Percentiles rank a stretch among this genome's conserved stretches.
phyloP scores from a whole-genome alignment of 257 asterid species.

The Solanum pennellii region DNA sequence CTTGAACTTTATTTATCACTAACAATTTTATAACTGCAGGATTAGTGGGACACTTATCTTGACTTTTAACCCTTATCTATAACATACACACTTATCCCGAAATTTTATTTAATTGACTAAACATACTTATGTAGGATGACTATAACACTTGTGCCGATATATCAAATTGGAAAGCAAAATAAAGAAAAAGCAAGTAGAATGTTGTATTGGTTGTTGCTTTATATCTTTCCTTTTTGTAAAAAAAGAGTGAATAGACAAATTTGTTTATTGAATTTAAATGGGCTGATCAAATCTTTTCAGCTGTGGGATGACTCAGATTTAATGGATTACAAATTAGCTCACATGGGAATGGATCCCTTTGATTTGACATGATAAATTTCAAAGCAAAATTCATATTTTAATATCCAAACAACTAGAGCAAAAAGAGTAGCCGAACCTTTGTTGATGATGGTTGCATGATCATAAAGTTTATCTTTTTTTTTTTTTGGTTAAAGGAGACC shows the following conservation, averaged over 20 bases:
- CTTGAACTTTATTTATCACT: neutral
- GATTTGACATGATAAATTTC: conserved; percentile 1
- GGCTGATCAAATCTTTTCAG: neutral
- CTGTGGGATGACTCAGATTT: neutral
- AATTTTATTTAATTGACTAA: neutral
- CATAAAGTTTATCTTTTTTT: neutral
- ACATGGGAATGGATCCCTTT: conserved; percentile 19
- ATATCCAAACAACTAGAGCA: neutral
- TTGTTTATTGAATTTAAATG: neutral
- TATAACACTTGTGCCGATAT: neutral
- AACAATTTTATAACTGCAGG: neutral
- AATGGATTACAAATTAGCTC: neutral
- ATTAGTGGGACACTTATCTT: neutral
- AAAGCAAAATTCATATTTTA: neutral
- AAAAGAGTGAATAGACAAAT: neutral
- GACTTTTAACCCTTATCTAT: neutral
- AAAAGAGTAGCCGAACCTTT: conserved; percentile 5
- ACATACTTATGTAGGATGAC: neutral
- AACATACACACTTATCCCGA: neutral
- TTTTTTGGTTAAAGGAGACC: neutral
- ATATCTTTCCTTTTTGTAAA: neutral
- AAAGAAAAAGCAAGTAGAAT: neutral
- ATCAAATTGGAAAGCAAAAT: neutral
- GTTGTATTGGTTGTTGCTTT: neutral
- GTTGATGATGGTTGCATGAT: neutral